Evolutionary conservation across 306 rosid species (phyloP), one percentile per base, ranked within the genome.

Genomic region (Rosa persica): DNA sequence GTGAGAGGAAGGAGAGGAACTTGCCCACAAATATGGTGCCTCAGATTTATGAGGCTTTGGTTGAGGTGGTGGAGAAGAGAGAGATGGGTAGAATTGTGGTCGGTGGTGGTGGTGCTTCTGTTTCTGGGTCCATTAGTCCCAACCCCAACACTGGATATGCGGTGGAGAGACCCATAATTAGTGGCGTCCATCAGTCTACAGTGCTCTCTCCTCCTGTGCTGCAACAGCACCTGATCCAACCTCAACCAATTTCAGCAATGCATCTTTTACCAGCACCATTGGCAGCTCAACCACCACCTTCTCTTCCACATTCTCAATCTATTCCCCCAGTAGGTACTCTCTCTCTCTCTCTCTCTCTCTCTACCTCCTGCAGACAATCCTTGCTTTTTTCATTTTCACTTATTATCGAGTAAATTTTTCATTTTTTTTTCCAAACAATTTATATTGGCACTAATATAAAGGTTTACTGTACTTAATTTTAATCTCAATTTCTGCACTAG

Each of bases 291-390:
- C 76, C 54, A 39, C 83, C 85, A 12, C 80, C 43, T 44, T 73
- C 77, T 73, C 81, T 73, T 62, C 80, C 77, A 0, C 67, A 77
- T 39, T 64, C 84, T 36, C 84, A 82, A 30, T 78, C 84, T 30
- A 57, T 74, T 61, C 84, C 82, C 84, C 65, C 86, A 85, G 89
- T 82, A 79, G 89, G 86, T 85, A 83, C 67, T 79, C 78, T 82
- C 82, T 44, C 76, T 74, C n/a, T n/a, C n/a, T n/a, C n/a, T n/a
- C 67, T 79, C 78, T 82, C 82, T 44, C 42, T 46, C 67, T 70
- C 69, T 25, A 55, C 25, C 62, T n/a, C 43, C 34, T 34, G 69
- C 43, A 64, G 16, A 34, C 9, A 13, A 61, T 17, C 43, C 3
- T 64, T 13, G 67, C 5, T 34, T 15, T 16, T 57, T 17, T 58